Evolutionary conservation across 768 basidiomycete genomes (phyloP), one percentile per base, ranked within the genome.

Genomic region (Lactarius deliciosus): DNA sequence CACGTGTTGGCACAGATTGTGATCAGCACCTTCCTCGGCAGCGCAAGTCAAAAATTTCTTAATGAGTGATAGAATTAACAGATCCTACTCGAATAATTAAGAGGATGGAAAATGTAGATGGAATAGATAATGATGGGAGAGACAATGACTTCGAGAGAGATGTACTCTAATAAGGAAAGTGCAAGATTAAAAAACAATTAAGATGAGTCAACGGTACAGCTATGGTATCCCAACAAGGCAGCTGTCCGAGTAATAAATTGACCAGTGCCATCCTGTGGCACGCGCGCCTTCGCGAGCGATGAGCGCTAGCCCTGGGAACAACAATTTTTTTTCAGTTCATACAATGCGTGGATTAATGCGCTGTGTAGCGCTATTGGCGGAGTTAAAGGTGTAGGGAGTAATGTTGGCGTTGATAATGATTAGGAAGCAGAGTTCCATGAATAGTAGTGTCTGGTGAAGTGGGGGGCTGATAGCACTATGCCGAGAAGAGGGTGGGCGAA

Each of bases 111-210:
- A 53, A 53, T 15, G 38, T 64, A 57, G 20, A 57, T 64, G 28
- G 32, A 56, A 40, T 63, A 57, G 30, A 38, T 11, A 41, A 30
- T 47, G 22, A 25, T 18, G 15, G 22, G 30, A 57, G 54, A 20
- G 41, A 38, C 43, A 63, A 57, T 30, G 53, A 56, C 13, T 25
- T 25, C 5, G 25, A 25, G 25, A 53, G 50, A 53, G 25, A 67
- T 64, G 62, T 56, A 45, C 36, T 63, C 63, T 60, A 63, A 64
- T 63, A 22, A 53, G 34, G 58, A 64, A 55, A 57, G 57, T 64
- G 62, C 57, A 63, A 36, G 32, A 38, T 36, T 58, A 54, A 20
- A 40, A 45, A 40, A 45, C 28, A 11, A 58, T 59, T 53, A 63
- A 20, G 60, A 55, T 28, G 50, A 18, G 1, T 40, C 58, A 60